A percentile compares a stretch with the other conserved stretches of the same genome.
Evolutionary conservation across 805 yeast genomes (phyloP).

Genomic region (Saccharomycopsis selenospora): DNA sequence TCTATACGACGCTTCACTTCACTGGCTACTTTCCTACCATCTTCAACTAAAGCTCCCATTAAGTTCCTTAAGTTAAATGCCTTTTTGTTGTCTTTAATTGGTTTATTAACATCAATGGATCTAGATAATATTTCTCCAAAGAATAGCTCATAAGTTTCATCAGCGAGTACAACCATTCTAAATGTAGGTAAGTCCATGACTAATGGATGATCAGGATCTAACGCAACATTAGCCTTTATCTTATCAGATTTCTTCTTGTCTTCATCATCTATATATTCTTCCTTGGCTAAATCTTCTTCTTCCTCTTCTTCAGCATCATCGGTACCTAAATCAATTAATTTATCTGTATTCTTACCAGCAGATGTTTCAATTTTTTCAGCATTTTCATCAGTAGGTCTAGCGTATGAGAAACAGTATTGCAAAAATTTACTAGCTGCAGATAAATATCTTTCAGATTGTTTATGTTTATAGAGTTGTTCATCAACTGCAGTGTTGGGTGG

Average conservation of each 20-base stretch:
- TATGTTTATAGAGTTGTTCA: conserved; percentile 50
- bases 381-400: conserved; percentile 46
- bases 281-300: conserved; percentile 39
- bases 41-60: conserved; percentile 86
- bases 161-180: conserved; percentile 90
- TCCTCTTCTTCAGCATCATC: conserved; percentile 23
- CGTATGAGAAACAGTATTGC: conserved; percentile 84
- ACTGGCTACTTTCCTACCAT: conserved; percentile 85
- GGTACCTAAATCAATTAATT: background rate
- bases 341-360: background rate
- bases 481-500: conserved; percentile 59
- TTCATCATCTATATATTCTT: conserved; percentile 27
- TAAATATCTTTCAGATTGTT: conserved; percentile 72
- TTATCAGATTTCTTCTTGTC: conserved; percentile 27
- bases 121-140: conserved; percentile 61
- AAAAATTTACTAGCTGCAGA: conserved; percentile 83
- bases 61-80: conserved; percentile 68
- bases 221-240: conserved; percentile 64
- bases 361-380: conserved; percentile 5
- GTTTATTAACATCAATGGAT: conserved; percentile 61
- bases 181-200: conserved; percentile 77
- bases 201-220: conserved; percentile 74
- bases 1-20: conserved; percentile 87
- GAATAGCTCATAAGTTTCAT: conserved; percentile 83
- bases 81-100: conserved; percentile 37